Percentiles rank a stretch among this genome's conserved stretches.
Evolutionary conservation across 441 rosid genomes (phyloP).

Genomic region (Lepidium campestre): DNA sequence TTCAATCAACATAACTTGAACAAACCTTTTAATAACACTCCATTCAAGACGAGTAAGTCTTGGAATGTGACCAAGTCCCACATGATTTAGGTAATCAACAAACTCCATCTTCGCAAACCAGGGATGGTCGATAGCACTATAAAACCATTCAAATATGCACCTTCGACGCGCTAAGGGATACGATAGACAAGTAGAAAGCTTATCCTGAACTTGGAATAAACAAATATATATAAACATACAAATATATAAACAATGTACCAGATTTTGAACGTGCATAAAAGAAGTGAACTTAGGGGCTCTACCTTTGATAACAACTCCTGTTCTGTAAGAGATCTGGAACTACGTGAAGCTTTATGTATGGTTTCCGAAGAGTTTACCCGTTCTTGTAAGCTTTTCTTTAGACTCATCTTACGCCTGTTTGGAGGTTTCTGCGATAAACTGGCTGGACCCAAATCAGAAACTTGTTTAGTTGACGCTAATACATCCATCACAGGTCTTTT

Average conservation of each 20-base stretch:
- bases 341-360: conserved; percentile 30
- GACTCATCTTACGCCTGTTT: conserved; percentile 63
- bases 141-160: conserved; percentile 98
- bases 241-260: no score
- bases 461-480: conserved; percentile 33
- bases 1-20: neutral
- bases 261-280: neutral
- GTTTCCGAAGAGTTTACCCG: conserved; percentile 38
- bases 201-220: conserved; percentile 48
- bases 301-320: conserved; percentile 51
- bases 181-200: conserved; percentile 61
- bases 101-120: conserved; percentile 99
- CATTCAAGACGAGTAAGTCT: conserved; percentile 95
- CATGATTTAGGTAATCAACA: conserved; percentile 86
- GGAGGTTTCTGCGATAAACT: conserved; percentile 38
- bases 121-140: conserved; percentile 92
- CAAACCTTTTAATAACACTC: conserved; percentile 94
- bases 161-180: conserved; percentile 63
- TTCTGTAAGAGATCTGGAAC: conserved; percentile 23
- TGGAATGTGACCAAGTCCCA: conserved; percentile 89
- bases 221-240: neutral
- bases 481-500: conserved; percentile 34
- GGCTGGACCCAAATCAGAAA: conserved; percentile 38
- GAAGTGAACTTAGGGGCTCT: conserved; percentile 12
- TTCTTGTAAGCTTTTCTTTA: conserved; percentile 39